Evolutionary conservation across 176 grass and related monocot species (phyloP).

Genomic region (Alloteropsis semialata): DNA sequence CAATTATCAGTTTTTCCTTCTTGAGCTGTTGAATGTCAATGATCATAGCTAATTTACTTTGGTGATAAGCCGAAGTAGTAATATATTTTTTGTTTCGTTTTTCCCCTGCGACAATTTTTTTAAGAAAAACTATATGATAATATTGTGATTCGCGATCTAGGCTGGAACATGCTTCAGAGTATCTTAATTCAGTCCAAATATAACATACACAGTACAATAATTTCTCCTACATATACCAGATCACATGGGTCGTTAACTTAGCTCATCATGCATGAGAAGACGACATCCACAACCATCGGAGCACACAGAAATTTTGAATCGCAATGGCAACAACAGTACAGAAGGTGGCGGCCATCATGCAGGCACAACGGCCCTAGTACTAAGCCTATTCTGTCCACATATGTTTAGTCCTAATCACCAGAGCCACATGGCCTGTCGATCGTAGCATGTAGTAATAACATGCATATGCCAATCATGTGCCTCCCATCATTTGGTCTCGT

Average conservation of each 20-base stretch:
- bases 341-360: neutral
- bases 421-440: slow-evolving; percentile 38
- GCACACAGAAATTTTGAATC: neutral
- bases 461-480: slow-evolving; percentile 23
- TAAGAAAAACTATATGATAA: neutral
- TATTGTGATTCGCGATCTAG: neutral
- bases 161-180: neutral
- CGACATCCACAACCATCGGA: neutral
- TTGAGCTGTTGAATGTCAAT: too few relatives aligned
- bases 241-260: neutral
- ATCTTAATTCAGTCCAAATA: neutral
- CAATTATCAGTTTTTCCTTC: too few relatives aligned
- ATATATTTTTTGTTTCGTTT: neutral
- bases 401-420: slow-evolving; percentile 20
- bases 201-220: neutral
- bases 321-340: neutral
- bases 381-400: slow-evolving; percentile 12
- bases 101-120: neutral
- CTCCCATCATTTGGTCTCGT: slow-evolving; percentile 18
- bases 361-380: neutral
- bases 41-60: too few relatives aligned
- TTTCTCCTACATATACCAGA: neutral
- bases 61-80: neutral
- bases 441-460: slow-evolving; percentile 24
- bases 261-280: neutral